These are phyloP conservation scores for Spiromastix sp. DNA, from an alignment of 2,329 filamentous ascomycete species.

Conservation along the genomic window DNA sequence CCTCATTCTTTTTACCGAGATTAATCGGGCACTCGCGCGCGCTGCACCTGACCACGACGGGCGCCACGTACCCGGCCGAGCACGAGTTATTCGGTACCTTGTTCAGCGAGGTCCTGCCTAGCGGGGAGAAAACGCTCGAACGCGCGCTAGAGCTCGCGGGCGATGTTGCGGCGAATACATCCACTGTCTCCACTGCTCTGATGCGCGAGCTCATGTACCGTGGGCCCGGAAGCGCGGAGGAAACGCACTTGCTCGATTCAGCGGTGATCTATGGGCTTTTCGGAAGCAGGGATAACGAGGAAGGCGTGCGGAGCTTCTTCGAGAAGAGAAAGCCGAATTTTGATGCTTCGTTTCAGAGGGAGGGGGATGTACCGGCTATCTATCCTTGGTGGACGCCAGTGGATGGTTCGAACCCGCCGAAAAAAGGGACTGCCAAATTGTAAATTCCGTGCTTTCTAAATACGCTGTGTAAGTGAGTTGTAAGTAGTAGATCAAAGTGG, in stretches of 20 bases:
- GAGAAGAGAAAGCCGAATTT: slow-evolving; percentile 58
- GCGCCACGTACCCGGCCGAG: slow-evolving; percentile 47
- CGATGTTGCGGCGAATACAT: slow-evolving; percentile 58
- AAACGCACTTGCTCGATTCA: slow-evolving; percentile 57
- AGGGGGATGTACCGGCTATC: slow-evolving; percentile 48
- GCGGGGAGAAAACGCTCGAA: slow-evolving; percentile 49
- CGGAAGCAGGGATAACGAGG: slow-evolving; percentile 48
- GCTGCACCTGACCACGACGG: slow-evolving; percentile 57
- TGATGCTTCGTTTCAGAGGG: slow-evolving; percentile 35
- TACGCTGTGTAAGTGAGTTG: no score
- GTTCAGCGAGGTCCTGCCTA: slow-evolving; percentile 55
- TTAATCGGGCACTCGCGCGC: slow-evolving; percentile 56
- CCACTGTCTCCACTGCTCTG: slow-evolving; percentile 50
- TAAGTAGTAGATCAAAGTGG: neutral
- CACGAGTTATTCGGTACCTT: slow-evolving; percentile 44
- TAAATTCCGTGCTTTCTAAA: no score
- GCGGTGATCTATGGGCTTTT: slow-evolving; percentile 31
- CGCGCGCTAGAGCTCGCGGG: slow-evolving; percentile 56
- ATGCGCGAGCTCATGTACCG: slow-evolving; percentile 63
- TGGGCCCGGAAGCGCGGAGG: slow-evolving; percentile 48
- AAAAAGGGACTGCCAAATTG: slow-evolving; percentile 3
- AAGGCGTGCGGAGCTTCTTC: slow-evolving; percentile 59
- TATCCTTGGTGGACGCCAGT: slow-evolving; percentile 61
- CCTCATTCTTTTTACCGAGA: slow-evolving; percentile 60
- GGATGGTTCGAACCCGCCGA: slow-evolving; percentile 25